Evolutionary conservation across 208 protist species (phyloP), one percentile per base, ranked within the genome.

Genomic region (Sergeia podlipaevii): DNA sequence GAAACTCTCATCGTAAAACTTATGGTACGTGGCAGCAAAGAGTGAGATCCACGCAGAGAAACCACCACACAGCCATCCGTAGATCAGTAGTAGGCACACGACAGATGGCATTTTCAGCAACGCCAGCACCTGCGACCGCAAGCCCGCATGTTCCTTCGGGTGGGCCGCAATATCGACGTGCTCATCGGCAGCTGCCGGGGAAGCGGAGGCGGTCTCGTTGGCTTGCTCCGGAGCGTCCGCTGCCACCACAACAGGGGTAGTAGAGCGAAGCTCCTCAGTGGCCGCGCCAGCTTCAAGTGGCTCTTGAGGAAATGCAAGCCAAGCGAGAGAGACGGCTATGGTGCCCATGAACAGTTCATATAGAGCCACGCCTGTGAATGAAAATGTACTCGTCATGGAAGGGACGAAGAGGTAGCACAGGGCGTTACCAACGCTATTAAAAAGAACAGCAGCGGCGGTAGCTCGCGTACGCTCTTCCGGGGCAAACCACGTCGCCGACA

Each of bases 1-100:
- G 67, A 93, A 91, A 42, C 58, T 49, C 36, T 85, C 74, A 5
- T 50, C 61, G 47, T 77, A 89, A 56, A 77, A 79, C 33, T 68
- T 61, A 10, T 72, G 65, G 51, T 88, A 89, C 15, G 78, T 91
- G 11, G 68, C 86, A 11, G 77, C 79, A 50, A 93, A 93, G 48
- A 93, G 80, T 0, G 82, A 91, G 36, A 89, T 83, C 83, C 86
- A 93, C 3, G 82, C 86, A 0, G 79, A 74, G 55, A 89, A 93
- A 20, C 82, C 86, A 39, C 86, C 86, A 72, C 77, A 80, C 17
- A 82, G 67, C 83, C 86, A 93, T 37, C 75, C 75, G 75, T 93
- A 93, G 26, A 93, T 80, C 13, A 79, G 21, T 11, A 88, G 65
- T n/a, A 93, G 78, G 54, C 65, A 89, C 56, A 90, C 70, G 29